phyloP scores from a whole-genome alignment of 164 flowering plant species.

The Berberis thunbergii region DNA sequence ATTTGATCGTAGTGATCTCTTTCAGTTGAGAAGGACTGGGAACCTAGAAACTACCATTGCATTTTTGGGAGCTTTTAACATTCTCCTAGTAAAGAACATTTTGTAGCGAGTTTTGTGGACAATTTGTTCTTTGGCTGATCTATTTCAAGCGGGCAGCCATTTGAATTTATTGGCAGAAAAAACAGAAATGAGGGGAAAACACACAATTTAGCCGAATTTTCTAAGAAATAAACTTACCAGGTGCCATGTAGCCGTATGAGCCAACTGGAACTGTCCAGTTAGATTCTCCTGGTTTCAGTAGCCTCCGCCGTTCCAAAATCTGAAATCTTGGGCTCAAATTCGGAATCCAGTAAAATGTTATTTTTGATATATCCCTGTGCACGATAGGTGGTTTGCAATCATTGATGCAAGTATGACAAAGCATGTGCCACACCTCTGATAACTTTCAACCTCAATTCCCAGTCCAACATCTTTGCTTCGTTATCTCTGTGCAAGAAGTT shows the following conservation, averaged over 20 bases:
- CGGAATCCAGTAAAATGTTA: constrained; percentile 42
- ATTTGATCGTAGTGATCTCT: no score
- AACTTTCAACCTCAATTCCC: constrained; percentile 10
- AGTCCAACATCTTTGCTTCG: constrained; percentile 14
- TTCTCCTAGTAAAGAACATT: no score
- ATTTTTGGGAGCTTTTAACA: no score
- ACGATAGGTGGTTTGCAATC: constrained; percentile 35
- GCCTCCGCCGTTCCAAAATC: constrained; percentile 56
- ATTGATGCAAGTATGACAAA: constrained; percentile 13
- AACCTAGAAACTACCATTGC: no score
- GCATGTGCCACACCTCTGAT: constrained; percentile 8
- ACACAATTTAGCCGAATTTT: no score
- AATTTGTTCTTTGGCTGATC: no score
- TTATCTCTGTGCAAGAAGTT: constrained; percentile 16
- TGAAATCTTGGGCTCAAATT: constrained; percentile 31
- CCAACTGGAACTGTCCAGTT: constrained; percentile 47
- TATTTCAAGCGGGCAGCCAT: no score
- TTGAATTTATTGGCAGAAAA: no score
- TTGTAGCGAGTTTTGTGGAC: no score
- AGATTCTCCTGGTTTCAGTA: constrained; percentile 32
- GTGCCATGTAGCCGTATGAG: constrained; percentile 62
- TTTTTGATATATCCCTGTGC: constrained; percentile 51
- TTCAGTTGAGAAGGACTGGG: no score
- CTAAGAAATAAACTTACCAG: constrained; percentile 28
- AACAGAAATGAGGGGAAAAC: no score